phyloP scores from a whole-genome alignment of 352 stramenopile species.

The Peronospora belbahrii region DNA sequence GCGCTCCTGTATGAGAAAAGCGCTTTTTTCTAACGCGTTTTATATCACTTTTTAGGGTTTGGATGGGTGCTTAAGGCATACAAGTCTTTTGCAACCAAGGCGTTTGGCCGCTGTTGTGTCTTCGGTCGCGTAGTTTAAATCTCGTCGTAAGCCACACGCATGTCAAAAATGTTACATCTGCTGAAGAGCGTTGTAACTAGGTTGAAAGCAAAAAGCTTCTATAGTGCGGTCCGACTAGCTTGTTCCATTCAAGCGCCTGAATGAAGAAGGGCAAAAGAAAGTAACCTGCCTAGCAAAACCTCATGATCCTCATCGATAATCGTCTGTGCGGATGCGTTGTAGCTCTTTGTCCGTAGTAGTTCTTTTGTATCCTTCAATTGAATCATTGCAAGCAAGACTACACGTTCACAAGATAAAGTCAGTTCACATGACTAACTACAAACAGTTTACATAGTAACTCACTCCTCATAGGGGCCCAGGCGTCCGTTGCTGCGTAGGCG shows the following conservation, averaged over 20 bases:
- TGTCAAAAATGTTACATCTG: too few relatives aligned
- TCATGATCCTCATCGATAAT: conserved; percentile 35
- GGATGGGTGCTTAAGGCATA: too few relatives aligned
- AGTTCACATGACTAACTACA: background rate
- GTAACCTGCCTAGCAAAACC: conserved; percentile 42
- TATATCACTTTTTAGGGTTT: too few relatives aligned
- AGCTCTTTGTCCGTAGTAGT: conserved; percentile 60
- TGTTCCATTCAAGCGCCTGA: conserved; percentile 1
- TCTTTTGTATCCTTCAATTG: conserved; percentile 50
- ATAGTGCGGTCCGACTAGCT: background rate
- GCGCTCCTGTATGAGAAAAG: too few relatives aligned
- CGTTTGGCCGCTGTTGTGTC: too few relatives aligned
- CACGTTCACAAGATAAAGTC: conserved; percentile 2
- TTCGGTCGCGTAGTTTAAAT: too few relatives aligned
- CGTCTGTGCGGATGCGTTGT: conserved; percentile 35
- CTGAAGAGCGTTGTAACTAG: too few relatives aligned
- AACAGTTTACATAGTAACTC: conserved; percentile 1
- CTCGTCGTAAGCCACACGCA: too few relatives aligned
- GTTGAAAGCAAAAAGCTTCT: too few relatives aligned
- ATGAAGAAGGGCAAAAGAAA: conserved; percentile 29
- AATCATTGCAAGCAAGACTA: conserved; percentile 74
- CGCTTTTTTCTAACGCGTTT: too few relatives aligned
- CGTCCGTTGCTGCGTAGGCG: conserved; percentile 72
- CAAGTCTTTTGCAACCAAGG: too few relatives aligned
- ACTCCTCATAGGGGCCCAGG: conserved; percentile 69